A percentile compares a stretch with the other conserved stretches of the same genome.
phyloP scores from a whole-genome alignment of 2,329 filamentous ascomycete species.

The Aspergillus awamori region DNA sequence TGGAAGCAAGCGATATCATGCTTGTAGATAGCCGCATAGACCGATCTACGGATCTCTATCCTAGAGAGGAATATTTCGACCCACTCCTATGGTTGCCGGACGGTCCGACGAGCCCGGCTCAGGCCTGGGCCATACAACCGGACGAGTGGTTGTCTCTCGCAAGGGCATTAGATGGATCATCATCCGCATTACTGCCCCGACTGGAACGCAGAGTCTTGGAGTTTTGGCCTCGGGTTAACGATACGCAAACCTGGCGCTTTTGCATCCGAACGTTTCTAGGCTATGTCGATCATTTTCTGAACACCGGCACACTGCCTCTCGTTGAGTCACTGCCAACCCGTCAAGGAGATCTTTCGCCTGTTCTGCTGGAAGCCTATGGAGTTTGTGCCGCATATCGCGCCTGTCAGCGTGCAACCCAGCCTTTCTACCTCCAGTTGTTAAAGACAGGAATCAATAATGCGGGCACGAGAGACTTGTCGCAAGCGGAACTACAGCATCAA shows the following conservation, averaged over 20 bases:
- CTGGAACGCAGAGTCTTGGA: constrained; percentile 9
- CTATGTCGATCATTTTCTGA: constrained; percentile 3
- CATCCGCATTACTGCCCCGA: not conserved
- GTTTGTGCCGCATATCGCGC: constrained; percentile 9
- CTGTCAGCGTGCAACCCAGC: not conserved
- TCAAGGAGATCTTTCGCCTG: not conserved
- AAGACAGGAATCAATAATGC: not conserved
- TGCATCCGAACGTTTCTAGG: not conserved
- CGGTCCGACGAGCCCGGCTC: no score
- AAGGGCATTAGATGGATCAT: not conserved
- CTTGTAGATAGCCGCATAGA: not conserved
- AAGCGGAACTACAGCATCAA: not conserved
- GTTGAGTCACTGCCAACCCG: not conserved
- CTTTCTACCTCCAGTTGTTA: constrained; percentile 4
- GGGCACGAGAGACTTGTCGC: not conserved
- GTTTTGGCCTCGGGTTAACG: constrained; percentile 10
- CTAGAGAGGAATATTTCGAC: no score
- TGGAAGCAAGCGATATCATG: not conserved
- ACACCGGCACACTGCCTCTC: not conserved
- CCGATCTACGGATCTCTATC: not conserved
- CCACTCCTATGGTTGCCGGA: not conserved
- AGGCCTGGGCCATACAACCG: not conserved
- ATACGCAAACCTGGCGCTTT: constrained; percentile 6
- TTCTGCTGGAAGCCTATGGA: constrained; percentile 1
- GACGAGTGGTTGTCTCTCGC: not conserved